A percentile compares a stretch with the other conserved stretches of the same genome.
phyloP scores from a whole-genome alignment of 2,329 filamentous ascomycete species.

The Alternaria solani region DNA sequence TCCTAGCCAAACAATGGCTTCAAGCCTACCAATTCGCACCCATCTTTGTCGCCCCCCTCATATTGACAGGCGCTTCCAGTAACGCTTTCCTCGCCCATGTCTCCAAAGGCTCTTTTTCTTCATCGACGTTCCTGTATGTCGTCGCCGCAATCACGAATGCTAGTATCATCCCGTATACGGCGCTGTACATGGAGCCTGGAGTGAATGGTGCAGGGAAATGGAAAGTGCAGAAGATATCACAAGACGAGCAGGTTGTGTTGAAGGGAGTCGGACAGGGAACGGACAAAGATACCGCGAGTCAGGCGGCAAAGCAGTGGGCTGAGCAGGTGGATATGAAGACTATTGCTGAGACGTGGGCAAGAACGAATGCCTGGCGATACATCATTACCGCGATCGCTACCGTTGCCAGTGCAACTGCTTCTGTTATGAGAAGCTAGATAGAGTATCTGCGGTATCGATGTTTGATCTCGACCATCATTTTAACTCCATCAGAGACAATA shows the following conservation, averaged over 20 bases:
- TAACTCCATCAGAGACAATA: not conserved
- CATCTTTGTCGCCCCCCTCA: slow-evolving; percentile 48
- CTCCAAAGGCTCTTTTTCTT: not conserved
- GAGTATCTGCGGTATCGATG: not conserved
- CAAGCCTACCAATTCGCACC: slow-evolving; percentile 51
- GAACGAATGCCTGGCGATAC: slow-evolving; percentile 29
- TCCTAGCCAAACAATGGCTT: slow-evolving; percentile 52
- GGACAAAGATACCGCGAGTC: slow-evolving; percentile 25
- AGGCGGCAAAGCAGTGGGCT: slow-evolving; percentile 26
- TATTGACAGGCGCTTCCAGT: slow-evolving; percentile 43
- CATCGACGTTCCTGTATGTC: slow-evolving; percentile 30
- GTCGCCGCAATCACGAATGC: slow-evolving; percentile 34
- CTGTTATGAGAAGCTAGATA: not conserved
- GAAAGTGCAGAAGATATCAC: slow-evolving; percentile 48
- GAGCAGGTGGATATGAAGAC: slow-evolving; percentile 30
- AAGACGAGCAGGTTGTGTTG: slow-evolving; percentile 29
- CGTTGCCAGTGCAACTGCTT: slow-evolving; percentile 26
- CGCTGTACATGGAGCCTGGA: slow-evolving; percentile 51
- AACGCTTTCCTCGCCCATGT: slow-evolving; percentile 43
- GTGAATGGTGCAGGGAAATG: slow-evolving; percentile 52
- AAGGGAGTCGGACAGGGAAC: slow-evolving; percentile 20
- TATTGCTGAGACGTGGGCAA: slow-evolving; percentile 28
- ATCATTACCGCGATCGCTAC: slow-evolving; percentile 25
- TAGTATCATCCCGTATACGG: slow-evolving; percentile 49
- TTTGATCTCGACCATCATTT: not conserved